A percentile compares a stretch with the other conserved stretches of the same genome.
phyloP scores from a whole-genome alignment of 2,329 filamentous ascomycete species.

The Botrytis medusae region DNA sequence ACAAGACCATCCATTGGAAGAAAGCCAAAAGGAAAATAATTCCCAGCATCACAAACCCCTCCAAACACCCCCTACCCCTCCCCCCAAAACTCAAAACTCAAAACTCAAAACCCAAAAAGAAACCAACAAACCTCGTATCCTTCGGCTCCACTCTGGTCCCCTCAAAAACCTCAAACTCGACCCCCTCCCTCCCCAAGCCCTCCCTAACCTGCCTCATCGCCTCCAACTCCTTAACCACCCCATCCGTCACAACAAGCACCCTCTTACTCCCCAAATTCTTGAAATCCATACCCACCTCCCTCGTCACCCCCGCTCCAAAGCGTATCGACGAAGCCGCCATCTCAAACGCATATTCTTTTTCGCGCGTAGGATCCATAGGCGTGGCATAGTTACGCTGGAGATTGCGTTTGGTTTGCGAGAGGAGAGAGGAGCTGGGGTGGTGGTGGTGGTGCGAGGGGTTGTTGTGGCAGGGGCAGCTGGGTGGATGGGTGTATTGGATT shows the following conservation, averaged over 20 bases:
- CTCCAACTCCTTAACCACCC: slow-evolving; percentile 75
- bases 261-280: slow-evolving; percentile 84
- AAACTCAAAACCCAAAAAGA: too few relatives aligned
- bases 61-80: not conserved
- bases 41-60: not conserved
- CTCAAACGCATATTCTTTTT: slow-evolving; percentile 98
- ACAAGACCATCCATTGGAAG: not conserved
- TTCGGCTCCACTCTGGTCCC: slow-evolving; percentile 87
- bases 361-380: slow-evolving; percentile 65
- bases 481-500: slow-evolving; percentile 87
- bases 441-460: slow-evolving; percentile 78
- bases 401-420: slow-evolving; percentile 48
- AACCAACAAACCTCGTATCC: slow-evolving; percentile 71
- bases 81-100: too few relatives aligned
- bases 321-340: slow-evolving; percentile 89
- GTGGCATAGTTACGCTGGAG: slow-evolving; percentile 64
- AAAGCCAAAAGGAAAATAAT: not conserved
- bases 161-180: slow-evolving; percentile 79
- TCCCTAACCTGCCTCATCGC: slow-evolving; percentile 89
- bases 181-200: slow-evolving; percentile 72
- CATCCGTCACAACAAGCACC: slow-evolving; percentile 90
- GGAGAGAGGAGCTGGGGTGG: slow-evolving; percentile 42
- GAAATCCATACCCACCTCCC: slow-evolving; percentile 97
- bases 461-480: slow-evolving; percentile 87
- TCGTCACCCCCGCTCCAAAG: slow-evolving; percentile 89